Conservation (phyloP, 805 yeast genomes). For the Metschnikowia lochheadii region DNA sequence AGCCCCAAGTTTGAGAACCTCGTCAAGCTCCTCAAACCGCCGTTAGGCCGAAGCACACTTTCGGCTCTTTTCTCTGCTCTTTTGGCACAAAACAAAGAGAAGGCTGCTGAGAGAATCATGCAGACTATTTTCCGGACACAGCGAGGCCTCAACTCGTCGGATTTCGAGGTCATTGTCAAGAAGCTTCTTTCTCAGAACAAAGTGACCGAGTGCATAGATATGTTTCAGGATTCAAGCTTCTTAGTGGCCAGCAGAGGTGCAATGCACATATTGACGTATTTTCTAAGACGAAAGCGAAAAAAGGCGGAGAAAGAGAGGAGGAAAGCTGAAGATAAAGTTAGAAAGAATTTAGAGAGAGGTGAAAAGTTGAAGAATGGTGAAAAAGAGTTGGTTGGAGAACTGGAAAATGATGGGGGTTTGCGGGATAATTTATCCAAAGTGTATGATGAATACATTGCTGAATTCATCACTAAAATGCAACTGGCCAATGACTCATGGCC, state of each 20-base stretch:
- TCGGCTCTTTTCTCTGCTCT: slow-evolving; percentile 31
- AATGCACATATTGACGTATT: slow-evolving; percentile 8
- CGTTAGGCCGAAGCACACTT: slow-evolving; percentile 30
- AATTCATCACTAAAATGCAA: slow-evolving; percentile 3
- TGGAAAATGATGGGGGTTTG: no score
- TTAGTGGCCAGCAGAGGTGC: slow-evolving; percentile 24
- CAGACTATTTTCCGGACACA: slow-evolving; percentile 27
- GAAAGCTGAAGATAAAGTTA: not conserved
- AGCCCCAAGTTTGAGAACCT: slow-evolving; percentile 15
- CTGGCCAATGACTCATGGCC: slow-evolving; percentile 1
- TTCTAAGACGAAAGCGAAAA: not conserved
- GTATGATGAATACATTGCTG: slow-evolving; percentile 3
- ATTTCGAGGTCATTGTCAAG: slow-evolving; percentile 24
- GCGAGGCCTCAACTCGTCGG: slow-evolving; percentile 24
- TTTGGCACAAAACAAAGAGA: slow-evolving; percentile 23
- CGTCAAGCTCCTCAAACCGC: slow-evolving; percentile 23
- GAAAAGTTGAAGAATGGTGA: no score
- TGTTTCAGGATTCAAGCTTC: slow-evolving; percentile 20
- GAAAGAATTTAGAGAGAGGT: no score
- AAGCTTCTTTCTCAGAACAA: slow-evolving; percentile 26
- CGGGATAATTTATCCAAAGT: not conserved
- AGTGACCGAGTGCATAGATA: slow-evolving; percentile 21
- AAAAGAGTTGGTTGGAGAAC: no score
- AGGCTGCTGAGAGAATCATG: slow-evolving; percentile 27
- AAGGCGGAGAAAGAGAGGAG: not conserved